Conservation (phyloP, 1,139 yeast genomes). For the Kurtzmaniella quercitrusa region DNA sequence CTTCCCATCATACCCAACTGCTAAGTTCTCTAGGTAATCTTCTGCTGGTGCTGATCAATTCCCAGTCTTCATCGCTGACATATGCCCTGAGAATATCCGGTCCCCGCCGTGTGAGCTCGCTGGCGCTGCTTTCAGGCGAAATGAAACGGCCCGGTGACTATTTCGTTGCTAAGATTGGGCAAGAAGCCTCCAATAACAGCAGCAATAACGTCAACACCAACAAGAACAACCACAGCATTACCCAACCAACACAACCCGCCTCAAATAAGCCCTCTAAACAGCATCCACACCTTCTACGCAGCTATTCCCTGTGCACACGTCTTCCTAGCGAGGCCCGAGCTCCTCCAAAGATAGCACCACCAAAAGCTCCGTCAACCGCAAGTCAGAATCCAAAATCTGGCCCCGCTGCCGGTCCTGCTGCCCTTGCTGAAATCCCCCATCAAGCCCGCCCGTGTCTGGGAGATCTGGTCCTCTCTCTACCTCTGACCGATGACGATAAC, state of each 20-base stretch:
- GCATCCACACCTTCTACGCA: neutral
- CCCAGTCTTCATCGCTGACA: neutral
- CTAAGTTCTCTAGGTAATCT: conserved; percentile 1
- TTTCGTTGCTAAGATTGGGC: conserved; percentile 28
- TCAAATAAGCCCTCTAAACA: neutral
- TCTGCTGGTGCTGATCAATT: neutral
- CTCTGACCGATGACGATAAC: conserved; percentile 35
- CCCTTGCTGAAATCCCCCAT: neutral
- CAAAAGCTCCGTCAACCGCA: neutral
- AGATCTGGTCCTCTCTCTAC: conserved; percentile 34
- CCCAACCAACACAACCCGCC: neutral
- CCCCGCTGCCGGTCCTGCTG: neutral
- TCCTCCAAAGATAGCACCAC: neutral
- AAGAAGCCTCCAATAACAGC: neutral
- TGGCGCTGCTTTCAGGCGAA: neutral
- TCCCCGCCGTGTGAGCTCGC: neutral
- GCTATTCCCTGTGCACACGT: neutral
- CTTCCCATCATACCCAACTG: conserved; percentile 1
- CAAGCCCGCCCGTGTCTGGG: conserved; percentile 28
- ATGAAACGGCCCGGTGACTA: conserved; percentile 41
- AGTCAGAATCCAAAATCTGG: neutral
- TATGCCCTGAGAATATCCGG: neutral
- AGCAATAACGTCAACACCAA: conserved; percentile 10
- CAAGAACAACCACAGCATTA: neutral
- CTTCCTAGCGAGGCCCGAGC: neutral